Evolutionary conservation across 1,284 basidiomycete species (phyloP).

Genomic region (Retiboletus flavoniger): DNA sequence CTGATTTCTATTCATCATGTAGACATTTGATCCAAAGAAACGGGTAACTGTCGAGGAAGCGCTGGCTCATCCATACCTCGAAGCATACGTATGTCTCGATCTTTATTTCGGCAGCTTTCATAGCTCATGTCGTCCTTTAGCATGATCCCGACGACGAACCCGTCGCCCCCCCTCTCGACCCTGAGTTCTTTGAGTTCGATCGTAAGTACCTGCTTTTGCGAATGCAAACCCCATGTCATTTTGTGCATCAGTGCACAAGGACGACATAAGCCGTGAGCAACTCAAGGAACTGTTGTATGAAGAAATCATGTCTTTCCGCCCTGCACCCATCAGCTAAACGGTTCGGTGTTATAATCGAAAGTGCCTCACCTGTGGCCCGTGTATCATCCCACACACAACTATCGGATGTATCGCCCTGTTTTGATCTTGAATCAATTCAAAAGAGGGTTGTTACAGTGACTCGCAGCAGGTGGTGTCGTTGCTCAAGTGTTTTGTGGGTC

Average conservation of each 20-base stretch:
- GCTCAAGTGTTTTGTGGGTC: conserved; percentile 1
- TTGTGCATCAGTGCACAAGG: conserved; percentile 72
- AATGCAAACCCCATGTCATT: not conserved
- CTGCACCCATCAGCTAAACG: conserved; percentile 53
- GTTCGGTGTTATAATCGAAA: not conserved
- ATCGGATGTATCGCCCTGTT: conserved; percentile 10
- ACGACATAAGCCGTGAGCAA: conserved; percentile 85
- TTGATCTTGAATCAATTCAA: not conserved
- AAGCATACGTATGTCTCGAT: conserved; percentile 72
- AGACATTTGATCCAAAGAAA: conserved; percentile 93
- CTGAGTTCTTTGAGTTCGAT: conserved; percentile 94
- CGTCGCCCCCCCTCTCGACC: conserved; percentile 83
- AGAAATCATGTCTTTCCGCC: conserved; percentile 78
- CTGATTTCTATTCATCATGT: conserved; percentile 1
- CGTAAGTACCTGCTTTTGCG: conserved; percentile 30
- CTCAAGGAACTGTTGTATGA: conserved; percentile 69
- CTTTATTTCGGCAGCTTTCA: not conserved
- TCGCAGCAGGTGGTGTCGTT: not conserved
- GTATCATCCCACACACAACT: conserved; percentile 10
- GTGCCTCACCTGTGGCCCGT: not conserved
- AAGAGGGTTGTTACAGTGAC: not conserved
- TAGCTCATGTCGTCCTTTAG: conserved; percentile 36
- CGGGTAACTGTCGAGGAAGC: conserved; percentile 90
- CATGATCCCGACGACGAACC: conserved; percentile 95
- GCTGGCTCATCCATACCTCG: conserved; percentile 88